A percentile compares a stretch with the other conserved stretches of the same genome.
Evolutionary conservation across 164 flowering plant genomes (phyloP).

Genomic region (Tetracentron sinense): DNA sequence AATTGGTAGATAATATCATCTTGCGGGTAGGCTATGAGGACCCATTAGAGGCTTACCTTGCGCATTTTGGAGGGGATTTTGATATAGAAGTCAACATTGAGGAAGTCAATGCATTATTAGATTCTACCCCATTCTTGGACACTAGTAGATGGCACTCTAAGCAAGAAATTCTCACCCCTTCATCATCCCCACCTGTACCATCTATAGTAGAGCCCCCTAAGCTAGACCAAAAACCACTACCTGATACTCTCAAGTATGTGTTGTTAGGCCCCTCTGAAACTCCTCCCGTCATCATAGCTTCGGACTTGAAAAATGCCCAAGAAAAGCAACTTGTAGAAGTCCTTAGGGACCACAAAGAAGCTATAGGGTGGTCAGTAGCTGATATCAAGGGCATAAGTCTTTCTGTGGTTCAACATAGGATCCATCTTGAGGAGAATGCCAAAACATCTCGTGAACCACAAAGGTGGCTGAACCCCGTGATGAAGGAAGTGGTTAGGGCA

Average conservation of each 20-base stretch:
- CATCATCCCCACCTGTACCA: background rate
- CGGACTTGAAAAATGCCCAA: background rate
- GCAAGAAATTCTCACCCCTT: too few relatives aligned
- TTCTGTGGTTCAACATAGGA: background rate
- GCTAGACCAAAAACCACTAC: background rate
- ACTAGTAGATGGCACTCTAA: too few relatives aligned
- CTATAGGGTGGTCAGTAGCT: conserved; percentile 2
- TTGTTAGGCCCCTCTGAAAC: background rate
- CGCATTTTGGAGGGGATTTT: too few relatives aligned
- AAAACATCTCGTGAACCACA: background rate
- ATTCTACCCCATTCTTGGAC: too few relatives aligned
- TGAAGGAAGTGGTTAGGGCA: conserved; percentile 1
- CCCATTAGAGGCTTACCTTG: too few relatives aligned
- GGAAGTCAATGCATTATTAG: too few relatives aligned
- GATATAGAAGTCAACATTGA: too few relatives aligned
- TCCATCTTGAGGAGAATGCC: background rate
- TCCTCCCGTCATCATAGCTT: background rate
- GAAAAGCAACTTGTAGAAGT: background rate
- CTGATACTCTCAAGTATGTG: background rate
- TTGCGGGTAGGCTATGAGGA: background rate
- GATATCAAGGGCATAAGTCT: background rate
- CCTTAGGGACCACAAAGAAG: background rate
- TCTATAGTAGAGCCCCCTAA: background rate
- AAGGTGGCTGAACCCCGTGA: background rate
- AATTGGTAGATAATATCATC: background rate